Conservation (phyloP, 2,329 filamentous ascomycete genomes). For the Mycosphaerella arachidis region DNA sequence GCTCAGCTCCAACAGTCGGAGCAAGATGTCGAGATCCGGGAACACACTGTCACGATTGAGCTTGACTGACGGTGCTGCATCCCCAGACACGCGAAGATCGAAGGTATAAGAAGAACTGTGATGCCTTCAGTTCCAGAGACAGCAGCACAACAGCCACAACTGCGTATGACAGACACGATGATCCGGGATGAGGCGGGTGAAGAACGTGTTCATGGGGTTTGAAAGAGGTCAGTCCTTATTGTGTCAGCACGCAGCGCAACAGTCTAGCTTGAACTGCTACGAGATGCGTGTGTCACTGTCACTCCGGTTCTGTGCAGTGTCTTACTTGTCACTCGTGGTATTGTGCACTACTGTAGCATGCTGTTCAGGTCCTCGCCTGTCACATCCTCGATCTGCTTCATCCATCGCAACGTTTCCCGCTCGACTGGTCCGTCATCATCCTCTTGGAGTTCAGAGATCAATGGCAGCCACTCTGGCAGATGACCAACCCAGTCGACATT, state of each 20-base stretch:
- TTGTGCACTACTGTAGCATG: conserved; percentile 57
- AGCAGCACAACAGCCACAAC: no score
- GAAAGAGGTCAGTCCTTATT: not conserved
- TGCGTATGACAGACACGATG: no score
- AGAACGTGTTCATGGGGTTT: not conserved
- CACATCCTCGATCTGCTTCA: conserved; percentile 80
- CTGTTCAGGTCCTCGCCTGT: conserved; percentile 85
- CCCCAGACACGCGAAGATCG: no score
- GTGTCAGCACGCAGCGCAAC: not conserved
- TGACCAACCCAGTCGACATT: conserved; percentile 92
- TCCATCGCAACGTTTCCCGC: conserved; percentile 83
- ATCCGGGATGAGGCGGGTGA: not conserved
- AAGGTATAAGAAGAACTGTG: no score
- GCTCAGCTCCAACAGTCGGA: no score
- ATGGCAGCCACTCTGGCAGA: conserved; percentile 91
- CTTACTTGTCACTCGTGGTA: not conserved
- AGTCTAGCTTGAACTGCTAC: not conserved
- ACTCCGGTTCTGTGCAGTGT: not conserved
- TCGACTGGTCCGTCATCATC: conserved; percentile 95
- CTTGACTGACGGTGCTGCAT: no score
- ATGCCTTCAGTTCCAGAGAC: no score
- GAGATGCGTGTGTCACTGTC: not conserved
- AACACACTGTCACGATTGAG: no score
- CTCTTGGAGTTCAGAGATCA: conserved; percentile 92
- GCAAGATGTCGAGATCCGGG: no score